These are phyloP conservation scores for Diplodia scrobiculata DNA, from an alignment of 2,329 filamentous ascomycete genomes.

Conservation along the genomic window DNA sequence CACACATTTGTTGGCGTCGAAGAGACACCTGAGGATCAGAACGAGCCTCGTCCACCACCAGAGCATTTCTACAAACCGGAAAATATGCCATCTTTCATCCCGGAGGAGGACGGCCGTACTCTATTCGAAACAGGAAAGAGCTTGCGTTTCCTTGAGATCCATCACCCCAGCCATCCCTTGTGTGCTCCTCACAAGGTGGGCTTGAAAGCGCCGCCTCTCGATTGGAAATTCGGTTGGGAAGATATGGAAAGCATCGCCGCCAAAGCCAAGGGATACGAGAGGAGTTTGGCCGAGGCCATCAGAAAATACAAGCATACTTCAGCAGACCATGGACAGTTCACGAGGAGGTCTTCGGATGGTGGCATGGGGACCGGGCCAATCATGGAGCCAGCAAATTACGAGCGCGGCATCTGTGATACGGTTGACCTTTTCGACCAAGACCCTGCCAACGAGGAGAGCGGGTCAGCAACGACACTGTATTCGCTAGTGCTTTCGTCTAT, in stretches of 20 bases:
- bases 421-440: conserved; percentile 20
- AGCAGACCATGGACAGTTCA: background rate
- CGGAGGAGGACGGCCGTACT: conserved; percentile 65
- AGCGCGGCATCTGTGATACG: conserved; percentile 14
- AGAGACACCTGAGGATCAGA: conserved; percentile 35
- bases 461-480: conserved; percentile 13
- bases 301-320: conserved; percentile 33
- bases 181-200: conserved; percentile 55
- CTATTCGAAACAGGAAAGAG: conserved; percentile 82
- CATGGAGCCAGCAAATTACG: conserved; percentile 30
- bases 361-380: conserved; percentile 29
- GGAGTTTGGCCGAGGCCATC: conserved; percentile 41
- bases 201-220: conserved; percentile 59
- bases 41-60: conserved; percentile 47
- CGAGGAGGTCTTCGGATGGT: conserved; percentile 31
- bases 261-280: conserved; percentile 59
- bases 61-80: conserved; percentile 66
- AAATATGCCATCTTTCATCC: conserved; percentile 72
- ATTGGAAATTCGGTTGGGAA: conserved; percentile 73
- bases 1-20: conserved; percentile 37
- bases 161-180: conserved; percentile 72
- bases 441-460: conserved; percentile 11
- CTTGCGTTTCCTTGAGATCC: conserved; percentile 68
- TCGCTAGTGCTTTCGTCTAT: conserved; percentile 27
- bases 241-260: conserved; percentile 66